Evolutionary conservation across 148 eudicot species (phyloP).

Genomic region (Tetragonia tetragonoides): DNA sequence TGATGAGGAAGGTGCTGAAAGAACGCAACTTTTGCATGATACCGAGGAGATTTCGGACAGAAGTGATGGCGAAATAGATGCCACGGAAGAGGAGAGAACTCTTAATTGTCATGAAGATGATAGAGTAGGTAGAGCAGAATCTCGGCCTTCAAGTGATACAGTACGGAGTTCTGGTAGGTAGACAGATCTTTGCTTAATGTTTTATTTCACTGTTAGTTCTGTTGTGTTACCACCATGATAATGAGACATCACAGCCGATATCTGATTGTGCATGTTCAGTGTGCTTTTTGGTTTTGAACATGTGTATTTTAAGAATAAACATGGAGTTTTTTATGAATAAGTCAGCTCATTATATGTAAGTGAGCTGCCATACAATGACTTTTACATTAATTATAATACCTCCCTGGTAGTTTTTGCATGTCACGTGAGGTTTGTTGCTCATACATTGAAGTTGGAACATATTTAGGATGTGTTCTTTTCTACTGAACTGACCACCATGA

Average conservation of each 20-base stretch:
- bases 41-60: slow-evolving; percentile 1
- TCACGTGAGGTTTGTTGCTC: not conserved
- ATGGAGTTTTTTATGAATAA: not conserved
- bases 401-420: slow-evolving; percentile 1
- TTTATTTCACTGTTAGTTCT: not conserved
- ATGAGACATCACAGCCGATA: no score
- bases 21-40: slow-evolving; percentile 17
- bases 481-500: no score
- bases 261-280: no score
- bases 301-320: no score
- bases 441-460: not conserved
- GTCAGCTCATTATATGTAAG: not conserved
- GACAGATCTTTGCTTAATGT: not conserved
- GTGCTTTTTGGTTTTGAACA: no score
- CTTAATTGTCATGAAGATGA: slow-evolving; percentile 12
- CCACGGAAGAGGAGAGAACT: slow-evolving; percentile 2
- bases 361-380: not conserved
- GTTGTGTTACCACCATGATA: not conserved
- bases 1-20: slow-evolving; percentile 16
- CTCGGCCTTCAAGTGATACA: slow-evolving; percentile 7
- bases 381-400: not conserved
- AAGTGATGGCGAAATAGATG: slow-evolving; percentile 7
- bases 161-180: slow-evolving; percentile 21
- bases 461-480: no score
- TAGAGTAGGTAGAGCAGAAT: slow-evolving; percentile 11